Conservation (phyloP, 2,329 filamentous ascomycete genomes). For the Albifimbria verrucaria region DNA sequence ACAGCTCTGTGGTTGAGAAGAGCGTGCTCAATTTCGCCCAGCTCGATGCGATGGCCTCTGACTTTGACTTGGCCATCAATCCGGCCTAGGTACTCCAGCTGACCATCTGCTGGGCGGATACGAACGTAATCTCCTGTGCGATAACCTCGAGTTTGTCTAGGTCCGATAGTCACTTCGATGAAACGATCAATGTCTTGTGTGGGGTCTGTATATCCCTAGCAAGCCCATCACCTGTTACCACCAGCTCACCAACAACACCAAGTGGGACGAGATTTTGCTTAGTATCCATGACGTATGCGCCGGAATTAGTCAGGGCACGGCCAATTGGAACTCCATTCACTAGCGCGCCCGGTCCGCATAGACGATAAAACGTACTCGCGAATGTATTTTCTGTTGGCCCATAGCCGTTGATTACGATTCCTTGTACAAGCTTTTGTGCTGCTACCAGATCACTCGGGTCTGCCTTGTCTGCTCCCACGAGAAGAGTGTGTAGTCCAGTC, state of each 20-base stretch:
- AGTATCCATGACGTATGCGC: conserved; percentile 19
- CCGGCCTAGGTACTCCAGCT: conserved; percentile 23
- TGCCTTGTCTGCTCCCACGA: conserved; percentile 10
- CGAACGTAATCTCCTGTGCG: conserved; percentile 24
- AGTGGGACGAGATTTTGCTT: conserved; percentile 17
- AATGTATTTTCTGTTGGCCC: conserved; percentile 16
- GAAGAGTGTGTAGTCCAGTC: conserved; percentile 8
- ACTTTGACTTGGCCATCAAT: conserved; percentile 26
- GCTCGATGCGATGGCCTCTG: conserved; percentile 26
- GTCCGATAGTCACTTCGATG: conserved; percentile 7
- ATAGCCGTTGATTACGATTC: conserved; percentile 10
- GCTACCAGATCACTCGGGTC: conserved; percentile 8
- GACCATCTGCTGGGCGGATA: conserved; percentile 13
- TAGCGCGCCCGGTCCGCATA: conserved; percentile 1
- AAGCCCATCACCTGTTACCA: conserved; percentile 21
- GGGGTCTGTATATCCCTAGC: conserved; percentile 17
- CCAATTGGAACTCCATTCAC: conserved; percentile 16
- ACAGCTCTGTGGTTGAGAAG: conserved; percentile 11
- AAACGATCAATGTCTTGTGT: conserved; percentile 11
- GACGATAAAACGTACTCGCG: conserved; percentile 5
- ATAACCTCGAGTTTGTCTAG: conserved; percentile 13
- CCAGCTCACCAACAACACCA: conserved; percentile 23
- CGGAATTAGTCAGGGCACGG: conserved; percentile 14
- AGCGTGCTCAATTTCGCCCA: conserved; percentile 22
- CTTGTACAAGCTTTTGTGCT: neutral